Evolutionary conservation across 2,329 filamentous ascomycete genomes (phyloP).

Genomic region (Scortechinia acanthostroma): DNA sequence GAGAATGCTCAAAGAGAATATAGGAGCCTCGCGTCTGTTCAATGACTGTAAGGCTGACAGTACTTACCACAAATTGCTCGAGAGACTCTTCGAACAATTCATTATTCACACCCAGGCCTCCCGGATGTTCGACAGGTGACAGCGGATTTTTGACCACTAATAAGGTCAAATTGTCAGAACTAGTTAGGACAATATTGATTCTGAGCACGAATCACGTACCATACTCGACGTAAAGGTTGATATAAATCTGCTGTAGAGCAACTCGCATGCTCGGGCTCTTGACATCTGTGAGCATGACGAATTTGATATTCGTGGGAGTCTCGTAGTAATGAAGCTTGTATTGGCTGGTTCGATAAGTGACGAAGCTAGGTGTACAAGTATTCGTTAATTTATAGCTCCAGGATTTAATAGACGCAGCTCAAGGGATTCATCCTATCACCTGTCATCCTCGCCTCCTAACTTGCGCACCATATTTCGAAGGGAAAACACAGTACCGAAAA

Average conservation of each 20-base stretch:
- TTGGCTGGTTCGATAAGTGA: slow-evolving; percentile 84
- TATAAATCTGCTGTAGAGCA: slow-evolving; percentile 95
- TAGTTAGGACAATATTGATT: background rate
- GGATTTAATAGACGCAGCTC: background rate
- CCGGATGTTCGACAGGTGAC: slow-evolving; percentile 61
- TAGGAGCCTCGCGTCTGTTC: too few species aligned
- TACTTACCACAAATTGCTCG: slow-evolving; percentile 62
- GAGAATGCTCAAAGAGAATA: too few species aligned
- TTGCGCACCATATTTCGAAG: slow-evolving; percentile 94
- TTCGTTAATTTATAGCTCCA: too few species aligned
- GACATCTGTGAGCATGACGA: slow-evolving; percentile 92
- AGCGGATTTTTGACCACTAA: slow-evolving; percentile 66
- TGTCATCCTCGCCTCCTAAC: slow-evolving; percentile 82
- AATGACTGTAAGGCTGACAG: background rate
- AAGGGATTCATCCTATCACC: background rate
- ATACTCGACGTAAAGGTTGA: slow-evolving; percentile 95
- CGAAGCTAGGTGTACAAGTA: too few species aligned
- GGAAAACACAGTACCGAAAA: slow-evolving; percentile 95
- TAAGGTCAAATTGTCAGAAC: background rate
- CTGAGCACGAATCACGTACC: slow-evolving; percentile 36
- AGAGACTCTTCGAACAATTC: slow-evolving; percentile 67
- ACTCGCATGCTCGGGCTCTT: slow-evolving; percentile 84
- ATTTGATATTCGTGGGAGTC: slow-evolving; percentile 89
- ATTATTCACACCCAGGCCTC: slow-evolving; percentile 63
- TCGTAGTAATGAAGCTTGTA: slow-evolving; percentile 99